Base-by-base conservation (phyloP, 495 filamentous ascomycete species). In the Penicillium nucicola region DNA sequence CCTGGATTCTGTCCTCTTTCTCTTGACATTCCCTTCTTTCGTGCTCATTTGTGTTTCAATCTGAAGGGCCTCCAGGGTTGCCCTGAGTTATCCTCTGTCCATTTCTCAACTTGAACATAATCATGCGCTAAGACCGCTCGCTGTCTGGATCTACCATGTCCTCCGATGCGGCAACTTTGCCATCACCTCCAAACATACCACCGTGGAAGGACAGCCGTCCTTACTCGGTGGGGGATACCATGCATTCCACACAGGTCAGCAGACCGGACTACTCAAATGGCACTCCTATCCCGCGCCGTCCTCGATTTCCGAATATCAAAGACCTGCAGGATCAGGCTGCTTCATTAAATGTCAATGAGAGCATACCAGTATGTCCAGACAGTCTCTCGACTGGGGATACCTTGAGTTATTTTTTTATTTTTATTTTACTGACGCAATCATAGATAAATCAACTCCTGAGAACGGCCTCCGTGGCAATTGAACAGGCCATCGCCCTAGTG, bases 251-350 rank as follows among this genome's bases (percentile, higher is more conserved):
- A 18, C 59, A 55, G 51, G 52, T 55, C 45, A 60, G 42, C 49
- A 56, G 65, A 52, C 56, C 52, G 19, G 53, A 36, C 52, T 60
- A 62, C 58, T 48, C 56, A 14, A 70, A 63, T 52, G 63, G 55
- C 44, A 48, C 42, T 40, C 44, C 57, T 30, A 34, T 49, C 19
- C 51, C 36, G 25, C 49, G 42, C 45, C 62, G 57, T 50, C 64
- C 71, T 34, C 62, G 64, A 13, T 85, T 83, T 54, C 82, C 85
- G 14, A 88, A 91, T 67, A 83, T 91, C 56, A 85, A 89, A 53
- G 89, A 92, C 64, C 72, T 92, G 36, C 78, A 83, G 46, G 78
- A 79, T 49, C 60, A 74, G 42, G 67, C 69, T 12, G 66, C 70
- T 19, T 55, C 66, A 17, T 62, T 72, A 41, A 66, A 70, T 44